Evolutionary conservation across 441 rosid genomes (phyloP), one percentile per base, ranked within the genome.

Genomic region (Populus hybrid): DNA sequence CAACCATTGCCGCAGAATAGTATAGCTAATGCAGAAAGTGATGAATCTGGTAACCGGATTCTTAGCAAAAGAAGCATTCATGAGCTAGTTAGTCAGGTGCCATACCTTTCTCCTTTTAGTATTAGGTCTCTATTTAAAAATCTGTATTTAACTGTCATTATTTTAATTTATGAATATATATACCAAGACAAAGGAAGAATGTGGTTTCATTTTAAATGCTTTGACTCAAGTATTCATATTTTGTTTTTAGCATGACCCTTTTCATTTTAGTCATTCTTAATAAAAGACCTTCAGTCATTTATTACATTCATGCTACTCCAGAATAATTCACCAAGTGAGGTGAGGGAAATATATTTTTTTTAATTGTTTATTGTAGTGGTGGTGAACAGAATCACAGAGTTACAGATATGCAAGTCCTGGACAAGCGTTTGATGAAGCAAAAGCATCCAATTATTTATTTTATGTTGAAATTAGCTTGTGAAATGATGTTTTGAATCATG

Each of bases 71-170:
- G 98, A 87, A 94, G 91, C 84, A 92, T 95, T 84, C 89, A 87
- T 73, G 95, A 95, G 81, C 86, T 95, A 74, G 90, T 94, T 82
- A 88, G 86, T 84, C 99, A 95, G 97, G 99, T 94, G 67, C 82
- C 69, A 46, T 54, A 26, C 69, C 34, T 65, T 78, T 75, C 71
- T 40, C 76, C 74, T 69, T 67, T 74, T 70, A 74, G 1, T 83
- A n/a, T 1, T 50, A n/a, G 10, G 1, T 6, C 10, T 21, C 21
- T 3, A 10, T 18, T 28, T 32, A 32, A 30, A 32, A 28, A 34
- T 18, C n/a, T 32, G 5, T 8, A 34, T 68, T 24, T 8, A 34
- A 34, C 40, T 8, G 2, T 46, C 20, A 14, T 46, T 46, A 46
- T 4, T 46, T 46, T 46, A 46, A 46, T 46, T 46, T 14, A 46